Evolutionary conservation across 768 basidiomycete species (phyloP).

Genomic region (Hypholoma sublateritium): DNA sequence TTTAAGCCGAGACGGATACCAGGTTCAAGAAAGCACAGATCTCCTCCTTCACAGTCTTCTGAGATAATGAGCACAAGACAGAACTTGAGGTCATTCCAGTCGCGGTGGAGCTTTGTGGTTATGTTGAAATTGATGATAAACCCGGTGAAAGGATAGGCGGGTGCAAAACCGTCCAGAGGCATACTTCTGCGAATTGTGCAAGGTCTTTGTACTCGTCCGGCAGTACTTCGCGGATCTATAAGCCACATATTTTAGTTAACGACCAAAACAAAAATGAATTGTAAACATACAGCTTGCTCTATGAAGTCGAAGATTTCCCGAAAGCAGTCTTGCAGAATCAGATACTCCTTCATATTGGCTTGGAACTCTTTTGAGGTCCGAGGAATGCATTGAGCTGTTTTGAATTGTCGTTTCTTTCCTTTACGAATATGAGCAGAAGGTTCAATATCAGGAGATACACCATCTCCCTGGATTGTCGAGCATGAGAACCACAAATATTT

Average conservation of each 20-base stretch:
- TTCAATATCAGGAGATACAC: background rate
- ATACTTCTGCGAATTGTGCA: slow-evolving; percentile 14
- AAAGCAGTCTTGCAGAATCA: background rate
- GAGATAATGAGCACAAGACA: slow-evolving; percentile 22
- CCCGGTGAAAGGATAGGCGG: slow-evolving; percentile 23
- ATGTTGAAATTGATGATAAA: slow-evolving; percentile 26
- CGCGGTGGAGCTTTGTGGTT: slow-evolving; percentile 18
- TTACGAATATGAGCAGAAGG: background rate
- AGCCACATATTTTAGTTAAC: too few species aligned
- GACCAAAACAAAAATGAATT: background rate
- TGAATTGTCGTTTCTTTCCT: background rate
- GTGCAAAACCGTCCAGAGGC: slow-evolving; percentile 17
- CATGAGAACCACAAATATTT: too few species aligned
- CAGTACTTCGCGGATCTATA: slow-evolving; percentile 19
- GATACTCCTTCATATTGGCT: background rate
- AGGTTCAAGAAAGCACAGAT: slow-evolving; percentile 18
- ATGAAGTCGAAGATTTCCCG: background rate
- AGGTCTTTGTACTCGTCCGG: slow-evolving; percentile 21
- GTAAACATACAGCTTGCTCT: background rate
- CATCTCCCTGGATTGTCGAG: background rate
- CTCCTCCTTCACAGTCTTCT: slow-evolving; percentile 15
- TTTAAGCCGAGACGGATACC: slow-evolving; percentile 12
- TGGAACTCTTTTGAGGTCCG: background rate
- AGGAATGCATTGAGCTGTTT: background rate
- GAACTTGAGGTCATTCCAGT: slow-evolving; percentile 19